phyloP scores from a whole-genome alignment of 768 basidiomycete genomes.

The Mycena polygramma region DNA sequence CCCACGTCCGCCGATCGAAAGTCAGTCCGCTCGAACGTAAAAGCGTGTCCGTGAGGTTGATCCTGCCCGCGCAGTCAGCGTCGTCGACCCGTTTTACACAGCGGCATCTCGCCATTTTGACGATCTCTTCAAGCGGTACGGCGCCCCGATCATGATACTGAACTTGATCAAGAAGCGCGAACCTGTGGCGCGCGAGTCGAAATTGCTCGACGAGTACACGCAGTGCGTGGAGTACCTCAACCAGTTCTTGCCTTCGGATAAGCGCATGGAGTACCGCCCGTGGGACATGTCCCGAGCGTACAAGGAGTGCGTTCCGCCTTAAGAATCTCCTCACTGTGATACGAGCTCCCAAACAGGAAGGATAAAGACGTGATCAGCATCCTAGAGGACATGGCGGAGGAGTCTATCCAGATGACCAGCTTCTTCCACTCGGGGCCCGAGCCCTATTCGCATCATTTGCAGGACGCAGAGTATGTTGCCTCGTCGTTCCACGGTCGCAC shows the following conservation, averaged over 20 bases:
- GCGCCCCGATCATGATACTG: constrained; percentile 88
- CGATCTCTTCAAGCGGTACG: constrained; percentile 90
- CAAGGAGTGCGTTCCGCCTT: constrained; percentile 74
- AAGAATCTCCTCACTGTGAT: background rate
- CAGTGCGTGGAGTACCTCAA: constrained; percentile 95
- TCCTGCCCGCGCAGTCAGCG: constrained; percentile 70
- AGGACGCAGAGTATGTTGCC: constrained; percentile 55
- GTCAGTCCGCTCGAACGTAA: constrained; percentile 58
- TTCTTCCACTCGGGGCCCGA: constrained; percentile 97
- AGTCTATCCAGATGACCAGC: constrained; percentile 89
- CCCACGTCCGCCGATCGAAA: constrained; percentile 96
- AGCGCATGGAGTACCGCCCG: constrained; percentile 91
- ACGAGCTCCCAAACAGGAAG: constrained; percentile 65
- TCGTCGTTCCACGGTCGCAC: constrained; percentile 24
- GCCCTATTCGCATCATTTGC: constrained; percentile 79
- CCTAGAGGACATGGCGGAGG: constrained; percentile 94
- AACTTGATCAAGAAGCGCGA: constrained; percentile 94
- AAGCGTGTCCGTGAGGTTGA: constrained; percentile 9
- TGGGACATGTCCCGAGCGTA: constrained; percentile 98
- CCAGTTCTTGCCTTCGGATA: constrained; percentile 89
- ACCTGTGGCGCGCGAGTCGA: constrained; percentile 87
- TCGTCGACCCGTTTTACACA: constrained; percentile 95
- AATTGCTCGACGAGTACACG: constrained; percentile 90
- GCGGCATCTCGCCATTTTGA: constrained; percentile 96
- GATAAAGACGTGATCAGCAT: constrained; percentile 97